Base-by-base conservation (phyloP, 2,329 filamentous ascomycete genomes). In the Talaromyces sp. region DNA sequence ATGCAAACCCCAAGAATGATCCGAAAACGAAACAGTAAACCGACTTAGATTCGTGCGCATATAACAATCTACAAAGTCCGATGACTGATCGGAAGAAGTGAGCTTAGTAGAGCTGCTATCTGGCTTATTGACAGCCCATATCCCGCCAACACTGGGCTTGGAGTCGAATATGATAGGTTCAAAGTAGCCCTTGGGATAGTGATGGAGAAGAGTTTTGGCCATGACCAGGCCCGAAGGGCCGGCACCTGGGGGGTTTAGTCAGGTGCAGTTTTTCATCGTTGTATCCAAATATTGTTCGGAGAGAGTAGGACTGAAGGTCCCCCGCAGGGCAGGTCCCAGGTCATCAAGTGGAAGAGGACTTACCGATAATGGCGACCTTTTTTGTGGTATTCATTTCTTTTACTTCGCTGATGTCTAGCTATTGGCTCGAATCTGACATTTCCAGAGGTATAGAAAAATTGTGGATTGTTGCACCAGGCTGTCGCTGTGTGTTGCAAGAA, bases 141-240 rank as follows among this genome's bases (percentile, higher is more conserved):
- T 81, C 0, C 90, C 90, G 10, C 89, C 90, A 15, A 93, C 79
- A 39, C 82, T 80, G 35, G 78, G 67, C 48, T 85, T 81, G 15
- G 80, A 75, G 51, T 95, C 90, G 65, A 88, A 89, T 22, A 95
- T 71, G 2, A 83, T 87, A 50, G 93, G 86, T 5, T 79, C 75
- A 73, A 89, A 92, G 5, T 77, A 75, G 21, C 67, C 70, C 0
- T 73, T 70, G 0, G 81, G 77, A 33, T 77, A 77, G 67, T 84
- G 79, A 72, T 85, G 78, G 61, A 91, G 78, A 28, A 94, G 78
- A 0, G 86, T 88, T 74, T 93, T 94, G 64, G 86, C 86, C 9
- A 85, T 84, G 15, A 86, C 84, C 21, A 89, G 80, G 36, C 86
- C 87, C 1, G 86, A 84, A 10, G 86, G 87, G 1, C 86, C 87